phyloP scores from a whole-genome alignment of 2,329 filamentous ascomycete species.

The Cercospora beticola region DNA sequence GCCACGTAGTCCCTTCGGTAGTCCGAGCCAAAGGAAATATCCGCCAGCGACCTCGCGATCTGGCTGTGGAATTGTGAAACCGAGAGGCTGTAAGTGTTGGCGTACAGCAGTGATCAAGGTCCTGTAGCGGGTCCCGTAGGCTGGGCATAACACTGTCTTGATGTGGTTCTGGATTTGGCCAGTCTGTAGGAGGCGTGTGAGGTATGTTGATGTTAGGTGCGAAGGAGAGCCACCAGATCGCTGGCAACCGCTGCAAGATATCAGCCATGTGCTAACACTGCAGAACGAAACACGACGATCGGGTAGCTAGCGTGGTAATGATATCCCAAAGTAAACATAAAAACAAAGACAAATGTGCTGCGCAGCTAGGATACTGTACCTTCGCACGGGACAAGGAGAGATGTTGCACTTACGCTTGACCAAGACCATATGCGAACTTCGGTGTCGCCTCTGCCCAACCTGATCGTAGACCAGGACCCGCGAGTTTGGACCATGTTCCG shows the following conservation, averaged over 20 bases:
- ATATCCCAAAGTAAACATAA: background rate
- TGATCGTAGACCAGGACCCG: conserved; percentile 75
- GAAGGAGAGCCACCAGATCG: conserved; percentile 61
- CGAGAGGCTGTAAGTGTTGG: conserved; percentile 61
- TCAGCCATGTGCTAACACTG: conserved; percentile 12
- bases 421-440: conserved; percentile 55
- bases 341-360: background rate
- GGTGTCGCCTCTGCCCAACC: conserved; percentile 82
- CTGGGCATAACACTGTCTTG: conserved; percentile 53
- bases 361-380: background rate
- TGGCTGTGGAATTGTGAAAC: conserved; percentile 52
- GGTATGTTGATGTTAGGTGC: conserved; percentile 58
- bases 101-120: conserved; percentile 60
- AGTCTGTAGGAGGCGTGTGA: conserved; percentile 55
- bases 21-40: conserved; percentile 79
- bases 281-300: conserved; percentile 5
- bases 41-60: conserved; percentile 64
- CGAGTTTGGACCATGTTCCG: conserved; percentile 85
- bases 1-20: conserved; percentile 58
- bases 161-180: conserved; percentile 57
- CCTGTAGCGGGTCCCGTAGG: conserved; percentile 55
- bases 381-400: background rate
- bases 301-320: background rate
- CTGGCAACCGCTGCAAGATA: conserved; percentile 48
- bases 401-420: conserved; percentile 8